Conservation (phyloP, 2,329 filamentous ascomycete genomes). For the Arthrinium puccinioides region DNA sequence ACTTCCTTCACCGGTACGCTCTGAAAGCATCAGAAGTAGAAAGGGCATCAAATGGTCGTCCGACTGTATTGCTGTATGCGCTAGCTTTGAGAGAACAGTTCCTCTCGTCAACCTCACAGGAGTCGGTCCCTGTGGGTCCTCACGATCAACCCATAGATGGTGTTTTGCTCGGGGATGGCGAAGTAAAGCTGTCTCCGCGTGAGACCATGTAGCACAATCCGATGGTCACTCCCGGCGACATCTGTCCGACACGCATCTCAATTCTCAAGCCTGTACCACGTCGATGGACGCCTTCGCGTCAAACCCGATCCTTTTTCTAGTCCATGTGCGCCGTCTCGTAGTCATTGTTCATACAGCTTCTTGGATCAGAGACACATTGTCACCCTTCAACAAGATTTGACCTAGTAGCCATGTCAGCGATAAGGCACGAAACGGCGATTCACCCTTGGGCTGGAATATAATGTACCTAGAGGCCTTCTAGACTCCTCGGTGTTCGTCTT, state of each 20-base stretch:
- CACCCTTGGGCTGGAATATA: too few relatives aligned
- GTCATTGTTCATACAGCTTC: slow-evolving; percentile 27
- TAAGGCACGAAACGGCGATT: neutral
- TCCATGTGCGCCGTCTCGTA: slow-evolving; percentile 13
- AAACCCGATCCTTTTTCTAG: slow-evolving; percentile 1
- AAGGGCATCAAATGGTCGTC: slow-evolving; percentile 22
- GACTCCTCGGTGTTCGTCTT: slow-evolving; percentile 72
- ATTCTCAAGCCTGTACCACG: too few relatives aligned
- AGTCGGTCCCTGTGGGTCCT: slow-evolving; percentile 64
- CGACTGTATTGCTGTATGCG: slow-evolving; percentile 55
- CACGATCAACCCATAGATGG: slow-evolving; percentile 78
- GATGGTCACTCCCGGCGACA: too few relatives aligned
- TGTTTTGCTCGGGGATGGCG: slow-evolving; percentile 64
- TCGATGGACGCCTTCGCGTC: slow-evolving; percentile 1
- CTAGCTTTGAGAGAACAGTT: slow-evolving; percentile 84
- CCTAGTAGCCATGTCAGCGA: slow-evolving; percentile 31
- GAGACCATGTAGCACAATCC: slow-evolving; percentile 2
- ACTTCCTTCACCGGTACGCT: slow-evolving; percentile 72
- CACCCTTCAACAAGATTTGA: slow-evolving; percentile 60
- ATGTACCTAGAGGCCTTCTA: slow-evolving; percentile 69
- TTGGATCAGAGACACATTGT: slow-evolving; percentile 58
- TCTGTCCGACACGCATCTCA: too few relatives aligned
- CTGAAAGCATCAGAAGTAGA: slow-evolving; percentile 28
- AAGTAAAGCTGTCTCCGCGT: slow-evolving; percentile 36
- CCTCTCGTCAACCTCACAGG: slow-evolving; percentile 47